These are phyloP conservation scores for Xylariaceae sp. DNA, from an alignment of 2,329 filamentous ascomycete genomes.

Conservation along the genomic window DNA sequence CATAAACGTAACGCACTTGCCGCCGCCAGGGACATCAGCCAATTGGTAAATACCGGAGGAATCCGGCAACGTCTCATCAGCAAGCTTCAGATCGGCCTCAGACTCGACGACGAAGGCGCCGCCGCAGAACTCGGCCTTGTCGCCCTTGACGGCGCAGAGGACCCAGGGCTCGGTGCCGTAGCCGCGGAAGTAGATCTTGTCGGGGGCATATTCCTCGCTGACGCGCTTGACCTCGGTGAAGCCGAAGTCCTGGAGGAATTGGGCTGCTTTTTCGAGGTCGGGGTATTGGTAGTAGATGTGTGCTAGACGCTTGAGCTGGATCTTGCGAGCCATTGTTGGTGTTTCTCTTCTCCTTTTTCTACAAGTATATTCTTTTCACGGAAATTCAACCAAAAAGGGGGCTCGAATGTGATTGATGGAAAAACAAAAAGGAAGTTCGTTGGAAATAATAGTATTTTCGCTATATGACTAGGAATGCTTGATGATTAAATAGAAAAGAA, in stretches of 20 bases:
- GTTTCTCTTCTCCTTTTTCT: background rate
- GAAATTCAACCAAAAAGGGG: no score
- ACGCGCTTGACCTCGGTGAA: conserved; percentile 37
- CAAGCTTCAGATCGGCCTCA: conserved; percentile 49
- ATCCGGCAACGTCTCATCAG: conserved; percentile 42
- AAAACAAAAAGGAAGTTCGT: background rate
- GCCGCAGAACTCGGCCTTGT: conserved; percentile 49
- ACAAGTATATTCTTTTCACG: background rate
- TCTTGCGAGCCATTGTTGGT: conserved; percentile 29
- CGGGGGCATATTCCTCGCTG: conserved; percentile 22
- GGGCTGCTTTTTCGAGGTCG: conserved; percentile 37
- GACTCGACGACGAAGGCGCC: conserved; percentile 53
- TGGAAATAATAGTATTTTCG: background rate
- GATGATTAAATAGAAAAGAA: background rate
- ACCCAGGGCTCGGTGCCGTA: conserved; percentile 58
- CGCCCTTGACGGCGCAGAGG: conserved; percentile 47
- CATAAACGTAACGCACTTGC: conserved; percentile 47
- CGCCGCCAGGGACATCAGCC: conserved; percentile 48
- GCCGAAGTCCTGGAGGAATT: conserved; percentile 46
- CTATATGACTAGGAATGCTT: background rate
- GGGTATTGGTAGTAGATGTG: conserved; percentile 46
- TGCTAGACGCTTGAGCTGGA: conserved; percentile 32
- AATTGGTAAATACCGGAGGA: conserved; percentile 45
- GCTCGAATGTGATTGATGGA: background rate
- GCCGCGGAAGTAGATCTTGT: conserved; percentile 54